Evolutionary conservation across 345 rosid genomes (phyloP).

Genomic region (Eutrema yunnanense): DNA sequence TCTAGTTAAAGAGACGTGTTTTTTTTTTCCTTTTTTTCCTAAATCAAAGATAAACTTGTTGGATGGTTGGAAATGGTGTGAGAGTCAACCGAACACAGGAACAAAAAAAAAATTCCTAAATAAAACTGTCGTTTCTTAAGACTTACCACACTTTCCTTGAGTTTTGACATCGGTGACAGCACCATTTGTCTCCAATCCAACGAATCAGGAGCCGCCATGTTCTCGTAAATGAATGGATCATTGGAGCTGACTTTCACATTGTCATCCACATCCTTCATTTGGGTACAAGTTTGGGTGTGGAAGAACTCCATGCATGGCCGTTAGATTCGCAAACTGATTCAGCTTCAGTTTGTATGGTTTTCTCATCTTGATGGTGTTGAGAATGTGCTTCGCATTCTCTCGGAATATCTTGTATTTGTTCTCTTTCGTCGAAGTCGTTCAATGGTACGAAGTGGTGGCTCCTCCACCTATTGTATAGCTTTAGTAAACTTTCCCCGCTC

Average conservation of each 20-base stretch:
- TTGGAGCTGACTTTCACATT: neutral
- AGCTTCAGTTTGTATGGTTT: neutral
- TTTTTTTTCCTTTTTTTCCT: too few species aligned
- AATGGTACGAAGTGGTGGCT: too few species aligned
- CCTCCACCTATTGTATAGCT: too few species aligned
- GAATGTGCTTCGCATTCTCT: neutral
- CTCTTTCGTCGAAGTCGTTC: too few species aligned
- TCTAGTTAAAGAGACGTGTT: too few species aligned
- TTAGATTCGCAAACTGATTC: neutral
- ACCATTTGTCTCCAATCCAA: neutral
- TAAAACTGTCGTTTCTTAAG: too few species aligned
- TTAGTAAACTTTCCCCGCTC: too few species aligned
- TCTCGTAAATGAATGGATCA: neutral
- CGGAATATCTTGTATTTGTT: neutral
- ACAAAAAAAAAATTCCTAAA: too few species aligned
- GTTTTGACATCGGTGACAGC: neutral
- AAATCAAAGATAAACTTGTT: too few species aligned
- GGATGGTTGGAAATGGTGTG: too few species aligned
- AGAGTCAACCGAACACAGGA: too few species aligned
- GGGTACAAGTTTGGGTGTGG: neutral
- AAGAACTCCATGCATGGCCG: neutral
- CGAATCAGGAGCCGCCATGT: neutral
- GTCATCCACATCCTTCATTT: neutral
- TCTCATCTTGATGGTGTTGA: neutral
- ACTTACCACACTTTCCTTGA: neutral